A percentile compares a stretch with the other conserved stretches of the same genome.
Evolutionary conservation across 2,329 filamentous ascomycete genomes (phyloP).

Genomic region (Scortechinia acanthostroma): DNA sequence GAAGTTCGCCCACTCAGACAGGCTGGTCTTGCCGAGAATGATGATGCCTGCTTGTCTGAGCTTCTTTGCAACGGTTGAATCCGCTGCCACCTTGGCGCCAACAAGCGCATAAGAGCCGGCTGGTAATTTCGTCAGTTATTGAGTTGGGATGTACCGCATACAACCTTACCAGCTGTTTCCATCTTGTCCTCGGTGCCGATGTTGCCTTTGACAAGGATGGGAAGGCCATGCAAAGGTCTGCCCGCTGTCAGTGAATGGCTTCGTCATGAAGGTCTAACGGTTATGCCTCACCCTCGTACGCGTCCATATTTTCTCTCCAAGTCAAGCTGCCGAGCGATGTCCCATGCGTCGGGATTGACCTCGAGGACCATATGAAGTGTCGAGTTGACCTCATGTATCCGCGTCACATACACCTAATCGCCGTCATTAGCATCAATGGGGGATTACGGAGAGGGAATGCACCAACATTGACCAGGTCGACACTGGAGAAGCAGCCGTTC

Average conservation of each 20-base stretch:
- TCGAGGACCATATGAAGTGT: slow-evolving; percentile 42
- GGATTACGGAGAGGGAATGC: no score
- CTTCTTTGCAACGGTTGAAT: slow-evolving; percentile 51
- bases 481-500: neutral
- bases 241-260: neutral
- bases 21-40: slow-evolving; percentile 59
- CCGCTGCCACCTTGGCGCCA: slow-evolving; percentile 44
- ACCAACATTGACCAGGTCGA: neutral
- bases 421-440: no score
- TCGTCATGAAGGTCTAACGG: neutral
- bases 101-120: slow-evolving; percentile 57
- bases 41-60: slow-evolving; percentile 53
- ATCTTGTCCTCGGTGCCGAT: slow-evolving; percentile 56
- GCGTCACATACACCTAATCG: slow-evolving; percentile 13
- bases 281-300: neutral
- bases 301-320: neutral
- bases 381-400: slow-evolving; percentile 41
- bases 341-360: slow-evolving; percentile 43
- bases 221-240: slow-evolving; percentile 54
- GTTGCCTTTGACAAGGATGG: slow-evolving; percentile 61
- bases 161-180: slow-evolving; percentile 45
- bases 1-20: slow-evolving; percentile 60
- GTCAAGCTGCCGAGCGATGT: slow-evolving; percentile 37
- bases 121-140: slow-evolving; percentile 5
- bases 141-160: neutral